Base-by-base conservation (phyloP, 23 red algal genomes). In the Gracilaria caudata region DNA sequence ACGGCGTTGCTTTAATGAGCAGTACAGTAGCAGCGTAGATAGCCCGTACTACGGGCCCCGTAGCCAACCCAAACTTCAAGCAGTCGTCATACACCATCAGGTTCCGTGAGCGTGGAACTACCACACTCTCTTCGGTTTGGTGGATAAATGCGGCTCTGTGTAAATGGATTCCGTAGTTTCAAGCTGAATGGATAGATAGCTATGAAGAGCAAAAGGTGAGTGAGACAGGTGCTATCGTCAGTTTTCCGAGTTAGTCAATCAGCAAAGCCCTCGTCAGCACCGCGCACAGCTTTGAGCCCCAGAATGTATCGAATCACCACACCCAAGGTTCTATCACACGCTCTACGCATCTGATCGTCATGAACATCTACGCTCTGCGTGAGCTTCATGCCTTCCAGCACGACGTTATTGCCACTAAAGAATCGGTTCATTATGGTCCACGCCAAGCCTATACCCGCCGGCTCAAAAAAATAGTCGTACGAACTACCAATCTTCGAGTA, bases 401-500 rank as follows among this genome's bases (percentile, higher is more conserved):
- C 56, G 12, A 83, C 56, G 55, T 83, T 83, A 57, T 28, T 65
- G 1, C 79, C 79, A 38, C 3, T 21, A 53, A 83, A 83, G 60
- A 83, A 83, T 19, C 53, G 56, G 26, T 34, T 39, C 79, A 83
- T 64, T 28, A 83, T 83, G 12, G 79, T 83, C 79, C 55, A 83
- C 17, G 79, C 53, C 55, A 83, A 57, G 17, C 79, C 79, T 9
- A 83, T 83, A n/a, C 79, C 79, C 3, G 33, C 33, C 20, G 79
- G 79, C 23, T 83, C 79, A 2, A 7, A 43, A 11, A 65, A 36
- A 19, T 71, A 71, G n/a, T 71, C 65, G 20, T 71, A 71, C 1
- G 32, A 39, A 23, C 65, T 71, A 39, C 39, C 34, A 28, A 71
- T 21, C 26, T 71, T 71, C 34, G 34, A 41, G 20, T 71, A 71